Percentiles rank a stretch among this genome's conserved stretches.
Evolutionary conservation across 352 stramenopile species (phyloP).

Genomic region (Blastocystis sp.): DNA sequence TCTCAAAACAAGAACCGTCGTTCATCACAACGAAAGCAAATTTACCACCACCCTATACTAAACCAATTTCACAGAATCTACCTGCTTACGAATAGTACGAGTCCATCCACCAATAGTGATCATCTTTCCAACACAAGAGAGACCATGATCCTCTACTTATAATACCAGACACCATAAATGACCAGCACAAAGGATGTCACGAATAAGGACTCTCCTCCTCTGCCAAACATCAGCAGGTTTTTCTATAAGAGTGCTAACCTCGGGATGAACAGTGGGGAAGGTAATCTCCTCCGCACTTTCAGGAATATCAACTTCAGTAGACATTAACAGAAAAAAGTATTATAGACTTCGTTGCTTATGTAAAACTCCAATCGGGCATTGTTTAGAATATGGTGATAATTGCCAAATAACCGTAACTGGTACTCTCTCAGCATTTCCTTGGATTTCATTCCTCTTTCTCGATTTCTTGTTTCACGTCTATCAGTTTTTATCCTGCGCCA

Average conservation of each 20-base stretch:
- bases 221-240: conserved; percentile 28
- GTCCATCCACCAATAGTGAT: conserved; percentile 86
- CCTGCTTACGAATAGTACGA: conserved; percentile 89
- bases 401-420: background rate
- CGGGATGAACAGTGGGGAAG: conserved; percentile 31
- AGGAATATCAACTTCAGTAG: conserved; percentile 37
- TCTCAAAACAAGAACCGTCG: conserved; percentile 83
- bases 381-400: no score
- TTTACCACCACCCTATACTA: conserved; percentile 36
- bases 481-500: background rate
- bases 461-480: background rate
- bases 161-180: background rate
- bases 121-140: conserved; percentile 63
- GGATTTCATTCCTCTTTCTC: background rate
- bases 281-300: conserved; percentile 30
- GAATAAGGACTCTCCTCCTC: conserved; percentile 55
- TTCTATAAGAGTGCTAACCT: background rate
- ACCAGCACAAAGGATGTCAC: conserved; percentile 42
- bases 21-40: conserved; percentile 92
- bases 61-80: conserved; percentile 67
- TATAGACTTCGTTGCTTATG: no score
- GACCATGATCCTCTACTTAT: conserved; percentile 52
- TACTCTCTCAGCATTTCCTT: background rate
- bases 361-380: no score
- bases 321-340: background rate